Evolutionary conservation across 1,139 yeast genomes (phyloP).

Genomic region (Arxiozyma telluris): DNA sequence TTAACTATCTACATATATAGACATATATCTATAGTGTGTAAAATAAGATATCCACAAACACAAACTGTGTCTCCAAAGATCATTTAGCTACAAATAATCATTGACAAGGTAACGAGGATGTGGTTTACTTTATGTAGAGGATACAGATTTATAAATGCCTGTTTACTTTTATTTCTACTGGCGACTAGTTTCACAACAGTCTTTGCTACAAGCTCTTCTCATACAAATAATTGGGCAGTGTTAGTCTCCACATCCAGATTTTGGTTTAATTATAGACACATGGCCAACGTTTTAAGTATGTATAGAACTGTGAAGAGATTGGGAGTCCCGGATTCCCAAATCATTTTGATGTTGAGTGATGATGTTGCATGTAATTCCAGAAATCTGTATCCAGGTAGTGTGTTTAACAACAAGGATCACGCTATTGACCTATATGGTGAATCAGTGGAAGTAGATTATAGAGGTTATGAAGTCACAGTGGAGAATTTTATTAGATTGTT

Average conservation of each 20-base stretch:
- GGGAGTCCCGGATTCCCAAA: constrained; percentile 97
- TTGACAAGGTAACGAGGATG: not conserved
- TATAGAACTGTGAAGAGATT: constrained; percentile 90
- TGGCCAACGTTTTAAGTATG: constrained; percentile 92
- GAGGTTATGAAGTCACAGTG: constrained; percentile 97
- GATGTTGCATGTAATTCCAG: constrained; percentile 97
- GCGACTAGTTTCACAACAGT: not conserved
- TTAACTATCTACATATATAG: no score
- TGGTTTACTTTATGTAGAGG: not conserved
- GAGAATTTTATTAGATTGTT: constrained; percentile 83
- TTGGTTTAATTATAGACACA: constrained; percentile 97
- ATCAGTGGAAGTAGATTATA: constrained; percentile 87
- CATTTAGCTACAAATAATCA: no score
- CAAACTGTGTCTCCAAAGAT: no score
- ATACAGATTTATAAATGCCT: not conserved
- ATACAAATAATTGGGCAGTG: constrained; percentile 91
- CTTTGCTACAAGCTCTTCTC: constrained; percentile 27
- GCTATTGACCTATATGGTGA: constrained; percentile 93
- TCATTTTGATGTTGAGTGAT: constrained; percentile 89
- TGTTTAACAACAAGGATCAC: constrained; percentile 87
- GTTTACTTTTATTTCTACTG: not conserved
- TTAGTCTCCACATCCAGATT: constrained; percentile 90
- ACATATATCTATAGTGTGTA: no score
- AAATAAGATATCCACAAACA: no score
- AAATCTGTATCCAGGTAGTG: constrained; percentile 92